Base-by-base conservation (phyloP, 2,329 filamentous ascomycete genomes). In the Diaporthe citri region DNA sequence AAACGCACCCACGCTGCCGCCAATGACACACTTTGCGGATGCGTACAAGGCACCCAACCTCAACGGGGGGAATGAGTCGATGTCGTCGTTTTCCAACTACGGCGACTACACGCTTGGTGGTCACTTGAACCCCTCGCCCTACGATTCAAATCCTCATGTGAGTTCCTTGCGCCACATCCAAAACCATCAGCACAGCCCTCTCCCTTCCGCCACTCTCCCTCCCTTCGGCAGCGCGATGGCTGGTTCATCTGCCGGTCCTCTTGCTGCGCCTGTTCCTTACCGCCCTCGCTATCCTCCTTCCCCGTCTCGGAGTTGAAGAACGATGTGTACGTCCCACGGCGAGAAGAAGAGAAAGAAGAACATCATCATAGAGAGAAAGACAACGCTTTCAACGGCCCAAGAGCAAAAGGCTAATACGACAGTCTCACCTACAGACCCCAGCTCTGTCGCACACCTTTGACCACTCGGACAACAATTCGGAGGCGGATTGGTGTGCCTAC, bases 131-230 rank as follows among this genome's bases (percentile, higher is more conserved):
- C 85, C 87, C 74, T 88, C 90, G 79, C 86, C 89, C 36, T 95
- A 94, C 86, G 90, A 93, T 82, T 90, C 90, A 83, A 90, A 90
- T 84, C 90, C 92, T 88, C 93, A 94, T 90, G 93, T 95, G 92
- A 93, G 91, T 92, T 86, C 86, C 83, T 86, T 83, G 81, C 86
- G 85, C 81, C 82, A 83, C 81, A 80, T 82, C 79, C 82, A 83
- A 82, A 81, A 82, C 80, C 82, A 74, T 62, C 76, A 75, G 71
- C 69, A 72, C 67, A 75, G 72, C 62, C 62, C 74, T 71, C 56
- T 73, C 71, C 74, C 70, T 71, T 72, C 82, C 77, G 79, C 81
- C 80, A 78, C 78, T 72, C 71, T 75, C 76, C 76, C 76, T 77
- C 72, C 74, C 74, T 69, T 75, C 73, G 75, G 75, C 62, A 71